These are phyloP conservation scores for Mrakiaceae sp. DNA, from an alignment of 1,284 basidiomycete genomes.

Conservation along the genomic window DNA sequence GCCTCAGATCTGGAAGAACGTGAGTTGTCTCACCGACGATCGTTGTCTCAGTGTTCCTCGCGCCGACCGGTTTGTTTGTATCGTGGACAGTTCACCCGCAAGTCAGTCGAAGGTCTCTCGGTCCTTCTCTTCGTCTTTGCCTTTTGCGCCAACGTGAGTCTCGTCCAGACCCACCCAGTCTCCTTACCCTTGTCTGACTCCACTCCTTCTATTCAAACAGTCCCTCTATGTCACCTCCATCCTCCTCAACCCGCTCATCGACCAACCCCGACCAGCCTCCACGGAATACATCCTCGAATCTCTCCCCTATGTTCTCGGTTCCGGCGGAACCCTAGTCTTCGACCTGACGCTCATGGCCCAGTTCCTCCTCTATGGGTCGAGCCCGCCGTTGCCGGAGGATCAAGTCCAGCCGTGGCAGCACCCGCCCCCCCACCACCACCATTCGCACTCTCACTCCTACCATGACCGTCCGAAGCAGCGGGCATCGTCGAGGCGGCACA, in stretches of 20 bases:
- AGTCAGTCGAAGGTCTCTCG: conserved; percentile 90
- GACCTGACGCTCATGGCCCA: conserved; percentile 73
- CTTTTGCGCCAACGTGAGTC: conserved; percentile 63
- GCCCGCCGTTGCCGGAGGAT: conserved; percentile 25
- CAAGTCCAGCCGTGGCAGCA: not conserved
- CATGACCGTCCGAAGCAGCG: not conserved
- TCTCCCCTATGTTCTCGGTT: conserved; percentile 14
- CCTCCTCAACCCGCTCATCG: conserved; percentile 13
- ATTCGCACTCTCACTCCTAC: not conserved
- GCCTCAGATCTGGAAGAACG: conserved; percentile 96
- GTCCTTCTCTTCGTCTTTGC: conserved; percentile 84
- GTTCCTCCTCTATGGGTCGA: conserved; percentile 43
- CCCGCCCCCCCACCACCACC: not conserved
- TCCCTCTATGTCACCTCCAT: conserved; percentile 13
- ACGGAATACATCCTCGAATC: conserved; percentile 20
- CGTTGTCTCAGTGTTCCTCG: not conserved
- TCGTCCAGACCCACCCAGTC: not conserved
- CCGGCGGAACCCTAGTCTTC: conserved; percentile 73
- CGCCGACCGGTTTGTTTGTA: not conserved
- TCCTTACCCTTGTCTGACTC: not conserved
- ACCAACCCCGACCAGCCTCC: conserved; percentile 12
- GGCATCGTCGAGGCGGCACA: no score
- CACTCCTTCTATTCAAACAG: not conserved
- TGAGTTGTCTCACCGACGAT: conserved; percentile 39
- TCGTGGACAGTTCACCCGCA: conserved; percentile 57